Base-by-base conservation (phyloP, 345 rosid species). In the Gossypium anomalum region DNA sequence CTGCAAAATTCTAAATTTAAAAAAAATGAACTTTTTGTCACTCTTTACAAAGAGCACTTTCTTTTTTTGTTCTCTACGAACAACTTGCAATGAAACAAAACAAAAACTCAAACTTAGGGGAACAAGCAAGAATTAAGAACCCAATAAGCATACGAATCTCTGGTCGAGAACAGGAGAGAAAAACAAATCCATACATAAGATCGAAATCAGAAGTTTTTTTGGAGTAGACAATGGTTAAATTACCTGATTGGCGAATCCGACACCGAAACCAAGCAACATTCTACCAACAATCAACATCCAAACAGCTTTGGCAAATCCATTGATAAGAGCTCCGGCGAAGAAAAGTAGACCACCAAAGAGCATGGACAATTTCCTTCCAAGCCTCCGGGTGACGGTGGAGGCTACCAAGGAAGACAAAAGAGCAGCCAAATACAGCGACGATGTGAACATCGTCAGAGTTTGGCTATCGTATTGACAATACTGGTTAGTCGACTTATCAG, bases 241-340 rank as follows among this genome's bases (percentile, higher is more conserved):
- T 73, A 93, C 98, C 98, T 93, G 97, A 82, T 93, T 93, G 64
- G 98, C 97, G 63, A 96, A 96, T 16, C 98, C 98, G 62, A 96
- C 85, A 51, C 98, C 99, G 25, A 96, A 93, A 79, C 99, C 99
- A 25, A 96, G 97, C 74, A 96, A 80, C 34, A 93, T 85, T 68
- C 98, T 88, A 10, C 99, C 99, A 47, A 93, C 70, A 72, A 92
- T 92, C 59, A 96, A 85, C 99, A 96, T 96, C 97, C 93, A 92
- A 20, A 96, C 90, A 9, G 81, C 85, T 71, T 87, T 25, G 41
- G 99, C 97, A 15, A 83, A 75, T 41, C 97, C 99, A 59, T 96
- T 96, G 75, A 96, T 75, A 52, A 93, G 79, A 58, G 98, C 99
- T 19, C 99, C 99, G 47, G 84, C 78, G 23, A 82, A 89, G 84